Percentiles rank a stretch among this genome's conserved stretches.
Evolutionary conservation across 441 rosid genomes (phyloP).

Genomic region (Cnidoscolus chayamansa): DNA sequence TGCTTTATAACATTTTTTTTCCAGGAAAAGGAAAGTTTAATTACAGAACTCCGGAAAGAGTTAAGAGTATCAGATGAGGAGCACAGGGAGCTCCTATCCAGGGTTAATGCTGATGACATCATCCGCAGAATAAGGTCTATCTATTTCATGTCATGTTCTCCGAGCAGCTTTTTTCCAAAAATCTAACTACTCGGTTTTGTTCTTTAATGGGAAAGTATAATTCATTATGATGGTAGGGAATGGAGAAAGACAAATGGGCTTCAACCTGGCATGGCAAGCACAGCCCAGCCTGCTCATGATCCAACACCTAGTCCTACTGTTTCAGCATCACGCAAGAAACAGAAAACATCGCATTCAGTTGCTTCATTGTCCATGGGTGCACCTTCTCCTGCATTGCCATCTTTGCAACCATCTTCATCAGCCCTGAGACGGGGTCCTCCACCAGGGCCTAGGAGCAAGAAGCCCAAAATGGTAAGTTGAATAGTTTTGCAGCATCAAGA

Average conservation of each 20-base stretch:
- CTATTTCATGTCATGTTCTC: constrained; percentile 19
- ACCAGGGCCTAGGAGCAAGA: constrained; percentile 71
- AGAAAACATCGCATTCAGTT: constrained; percentile 79
- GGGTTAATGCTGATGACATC: constrained; percentile 85
- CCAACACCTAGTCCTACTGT: constrained; percentile 77
- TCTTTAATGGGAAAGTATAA: constrained; percentile 29
- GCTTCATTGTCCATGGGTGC: constrained; percentile 82
- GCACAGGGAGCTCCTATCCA: constrained; percentile 78
- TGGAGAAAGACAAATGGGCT: constrained; percentile 79
- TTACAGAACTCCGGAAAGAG: constrained; percentile 95
- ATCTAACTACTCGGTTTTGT: constrained; percentile 22
- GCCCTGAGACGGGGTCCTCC: constrained; percentile 75
- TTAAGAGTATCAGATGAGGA: constrained; percentile 97
- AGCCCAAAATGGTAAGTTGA: constrained; percentile 80
- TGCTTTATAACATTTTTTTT: constrained; percentile 17
- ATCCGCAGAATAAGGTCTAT: constrained; percentile 85
- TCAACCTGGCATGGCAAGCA: constrained; percentile 64
- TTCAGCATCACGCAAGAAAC: constrained; percentile 92
- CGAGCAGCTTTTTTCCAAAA: constrained; percentile 18
- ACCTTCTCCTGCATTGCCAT: constrained; percentile 78
- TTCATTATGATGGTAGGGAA: constrained; percentile 58
- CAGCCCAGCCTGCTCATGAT: constrained; percentile 68
- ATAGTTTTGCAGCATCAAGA: constrained; percentile 2
- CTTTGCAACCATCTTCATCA: constrained; percentile 77
- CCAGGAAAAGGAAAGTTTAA: constrained; percentile 95